Conservation (phyloP, 1,139 yeast species). For the Blastobotrys malaysiensis region DNA sequence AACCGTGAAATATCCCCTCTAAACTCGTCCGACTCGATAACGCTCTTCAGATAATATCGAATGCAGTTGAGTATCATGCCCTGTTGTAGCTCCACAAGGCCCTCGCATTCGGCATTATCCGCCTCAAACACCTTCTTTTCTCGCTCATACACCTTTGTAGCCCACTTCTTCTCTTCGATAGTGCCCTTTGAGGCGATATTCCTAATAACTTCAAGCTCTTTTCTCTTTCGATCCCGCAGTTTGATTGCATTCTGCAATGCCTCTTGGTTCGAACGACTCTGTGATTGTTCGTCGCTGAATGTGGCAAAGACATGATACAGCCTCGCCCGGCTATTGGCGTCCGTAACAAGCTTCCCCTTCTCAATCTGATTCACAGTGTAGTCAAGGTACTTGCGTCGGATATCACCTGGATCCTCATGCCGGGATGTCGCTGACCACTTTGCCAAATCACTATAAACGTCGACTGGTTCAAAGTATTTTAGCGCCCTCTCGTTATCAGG, state of each 20-base stretch:
- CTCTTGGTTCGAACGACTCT: conserved; percentile 41
- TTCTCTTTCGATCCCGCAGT: conserved; percentile 41
- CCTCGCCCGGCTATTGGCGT: conserved; percentile 33
- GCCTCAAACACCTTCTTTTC: conserved; percentile 28
- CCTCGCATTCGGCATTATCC: conserved; percentile 46
- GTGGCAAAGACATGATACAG: conserved; percentile 59
- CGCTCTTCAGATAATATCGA: conserved; percentile 53
- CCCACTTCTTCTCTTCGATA: conserved; percentile 35
- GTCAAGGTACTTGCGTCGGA: conserved; percentile 52
- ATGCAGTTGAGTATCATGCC: conserved; percentile 53
- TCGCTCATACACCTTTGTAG: conserved; percentile 24
- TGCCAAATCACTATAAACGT: conserved; percentile 38
- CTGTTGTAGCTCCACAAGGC: conserved; percentile 37
- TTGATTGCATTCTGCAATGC: conserved; percentile 42
- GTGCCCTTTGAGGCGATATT: conserved; percentile 37
- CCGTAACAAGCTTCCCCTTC: conserved; percentile 11
- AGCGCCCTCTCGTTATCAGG: neutral
- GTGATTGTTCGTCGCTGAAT: conserved; percentile 68
- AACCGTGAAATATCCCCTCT: conserved; percentile 68
- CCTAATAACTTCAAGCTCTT: conserved; percentile 25
- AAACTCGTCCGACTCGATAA: conserved; percentile 42
- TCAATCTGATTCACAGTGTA: conserved; percentile 34
- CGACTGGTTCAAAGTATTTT: neutral
- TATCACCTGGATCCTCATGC: conserved; percentile 55
- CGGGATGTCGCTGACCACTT: conserved; percentile 69